Conservation (phyloP, 495 filamentous ascomycete genomes). For the Lichenothelia convexa region DNA sequence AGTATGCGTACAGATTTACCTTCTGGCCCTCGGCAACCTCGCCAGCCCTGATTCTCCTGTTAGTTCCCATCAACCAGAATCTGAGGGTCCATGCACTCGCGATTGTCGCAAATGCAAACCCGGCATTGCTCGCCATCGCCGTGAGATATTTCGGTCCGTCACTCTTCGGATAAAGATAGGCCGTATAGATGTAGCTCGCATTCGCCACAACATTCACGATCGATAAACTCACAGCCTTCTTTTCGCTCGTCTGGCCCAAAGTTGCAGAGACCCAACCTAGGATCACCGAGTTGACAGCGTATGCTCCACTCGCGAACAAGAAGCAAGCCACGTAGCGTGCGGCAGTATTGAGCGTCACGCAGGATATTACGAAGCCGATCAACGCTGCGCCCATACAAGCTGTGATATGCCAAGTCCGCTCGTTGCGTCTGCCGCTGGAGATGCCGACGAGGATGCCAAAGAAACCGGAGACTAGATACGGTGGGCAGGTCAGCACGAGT, state of each 20-base stretch:
- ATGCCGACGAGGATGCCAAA: slow-evolving; percentile 24
- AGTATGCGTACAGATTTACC: no score
- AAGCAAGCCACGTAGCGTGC: slow-evolving; percentile 34
- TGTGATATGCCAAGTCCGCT: slow-evolving; percentile 32
- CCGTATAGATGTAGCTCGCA: slow-evolving; percentile 34
- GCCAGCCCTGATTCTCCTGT: no score
- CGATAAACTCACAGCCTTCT: slow-evolving; percentile 30
- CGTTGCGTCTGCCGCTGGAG: slow-evolving; percentile 26
- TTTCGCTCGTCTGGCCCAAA: slow-evolving; percentile 29
- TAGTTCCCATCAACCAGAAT: slow-evolving; percentile 27
- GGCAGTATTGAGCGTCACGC: slow-evolving; percentile 22
- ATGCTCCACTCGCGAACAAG: slow-evolving; percentile 30
- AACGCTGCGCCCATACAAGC: slow-evolving; percentile 25
- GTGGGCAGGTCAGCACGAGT: slow-evolving; percentile 20
- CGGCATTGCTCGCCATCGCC: slow-evolving; percentile 29
- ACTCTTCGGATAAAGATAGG: slow-evolving; percentile 35
- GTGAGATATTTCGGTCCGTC: slow-evolving; percentile 30
- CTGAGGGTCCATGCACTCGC: slow-evolving; percentile 26
- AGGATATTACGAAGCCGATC: slow-evolving; percentile 31
- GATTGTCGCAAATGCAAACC: slow-evolving; percentile 23
- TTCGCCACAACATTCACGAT: slow-evolving; percentile 39
- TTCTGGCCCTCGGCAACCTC: no score
- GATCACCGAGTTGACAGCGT: slow-evolving; percentile 30
- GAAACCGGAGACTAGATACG: slow-evolving; percentile 28
- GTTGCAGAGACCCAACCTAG: slow-evolving; percentile 35